A percentile compares a stretch with the other conserved stretches of the same genome.
Evolutionary conservation across 2,329 filamentous ascomycete species (phyloP).

Genomic region (Alternaria viburni): DNA sequence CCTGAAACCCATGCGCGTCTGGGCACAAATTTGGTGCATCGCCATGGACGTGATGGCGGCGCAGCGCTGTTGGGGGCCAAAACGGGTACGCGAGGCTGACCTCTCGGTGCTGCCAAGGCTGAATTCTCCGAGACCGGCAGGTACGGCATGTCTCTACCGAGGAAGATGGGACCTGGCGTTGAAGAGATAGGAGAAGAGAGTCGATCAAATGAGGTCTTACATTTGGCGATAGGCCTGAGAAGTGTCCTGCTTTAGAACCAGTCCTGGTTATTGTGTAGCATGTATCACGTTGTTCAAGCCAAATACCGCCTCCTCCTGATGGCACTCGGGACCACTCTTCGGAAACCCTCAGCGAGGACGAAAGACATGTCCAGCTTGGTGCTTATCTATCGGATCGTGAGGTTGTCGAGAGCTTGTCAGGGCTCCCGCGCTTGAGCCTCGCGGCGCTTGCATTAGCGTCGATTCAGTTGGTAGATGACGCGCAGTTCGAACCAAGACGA

Average conservation of each 20-base stretch:
- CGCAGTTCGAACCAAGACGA: constrained; percentile 7
- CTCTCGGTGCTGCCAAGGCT: not conserved
- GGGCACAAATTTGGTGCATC: not conserved
- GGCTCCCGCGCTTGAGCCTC: not conserved
- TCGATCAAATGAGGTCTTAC: not conserved
- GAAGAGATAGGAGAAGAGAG: not conserved
- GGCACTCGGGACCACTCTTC: not conserved
- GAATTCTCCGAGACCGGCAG: not conserved
- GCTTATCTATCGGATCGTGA: not conserved
- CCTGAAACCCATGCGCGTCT: not conserved
- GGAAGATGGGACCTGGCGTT: not conserved
- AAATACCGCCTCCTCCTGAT: not conserved
- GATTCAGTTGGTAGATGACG: constrained; percentile 14
- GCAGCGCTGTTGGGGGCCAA: constrained; percentile 10
- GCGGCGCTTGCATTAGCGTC: constrained; percentile 14
- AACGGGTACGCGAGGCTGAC: constrained; percentile 3
- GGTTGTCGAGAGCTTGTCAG: not conserved
- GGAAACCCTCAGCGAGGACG: not conserved
- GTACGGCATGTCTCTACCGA: not conserved
- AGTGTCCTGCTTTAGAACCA: not conserved
- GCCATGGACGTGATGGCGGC: not conserved
- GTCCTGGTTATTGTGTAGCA: not conserved
- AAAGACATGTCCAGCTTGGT: not conserved
- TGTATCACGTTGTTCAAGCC: not conserved
- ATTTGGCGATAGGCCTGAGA: not conserved